Conservation (phyloP, 208 protist genomes). For the Crithidia bombi region DNA sequence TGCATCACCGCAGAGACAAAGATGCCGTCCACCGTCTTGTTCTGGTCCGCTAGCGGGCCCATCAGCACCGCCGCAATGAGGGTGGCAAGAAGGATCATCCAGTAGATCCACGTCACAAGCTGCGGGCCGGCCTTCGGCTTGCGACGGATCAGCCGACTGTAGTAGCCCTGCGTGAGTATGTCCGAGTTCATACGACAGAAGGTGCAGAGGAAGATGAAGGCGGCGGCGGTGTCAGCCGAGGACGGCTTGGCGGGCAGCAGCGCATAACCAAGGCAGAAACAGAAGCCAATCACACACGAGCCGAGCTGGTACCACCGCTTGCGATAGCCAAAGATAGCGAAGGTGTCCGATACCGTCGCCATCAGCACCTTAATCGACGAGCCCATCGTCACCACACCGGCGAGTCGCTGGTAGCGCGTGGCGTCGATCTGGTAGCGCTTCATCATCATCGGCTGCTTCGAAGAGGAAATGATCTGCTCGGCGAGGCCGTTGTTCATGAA, state of each 20-base stretch:
- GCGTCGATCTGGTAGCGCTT: conserved; percentile 27
- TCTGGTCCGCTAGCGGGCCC: conserved; percentile 51
- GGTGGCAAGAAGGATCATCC: conserved; percentile 36
- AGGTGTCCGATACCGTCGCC: conserved; percentile 44
- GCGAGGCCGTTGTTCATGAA: conserved; percentile 47
- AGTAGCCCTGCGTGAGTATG: conserved; percentile 64
- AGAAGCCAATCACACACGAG: conserved; percentile 33
- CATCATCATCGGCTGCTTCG: conserved; percentile 47
- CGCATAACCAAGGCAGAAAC: conserved; percentile 34
- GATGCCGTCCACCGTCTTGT: conserved; percentile 29
- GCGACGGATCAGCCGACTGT: conserved; percentile 46
- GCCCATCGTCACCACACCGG: conserved; percentile 34
- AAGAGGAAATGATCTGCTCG: conserved; percentile 41
- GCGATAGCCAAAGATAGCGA: conserved; percentile 50
- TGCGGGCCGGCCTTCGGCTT: conserved; percentile 31
- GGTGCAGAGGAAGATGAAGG: conserved; percentile 48
- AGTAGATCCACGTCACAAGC: conserved; percentile 53
- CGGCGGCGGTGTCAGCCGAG: conserved; percentile 35
- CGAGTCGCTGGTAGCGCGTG: conserved; percentile 44
- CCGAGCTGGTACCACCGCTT: conserved; percentile 57
- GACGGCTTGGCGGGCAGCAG: conserved; percentile 41
- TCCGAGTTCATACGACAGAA: conserved; percentile 50
- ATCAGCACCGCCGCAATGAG: conserved; percentile 40
- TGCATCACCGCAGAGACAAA: conserved; percentile 42
- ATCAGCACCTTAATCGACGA: conserved; percentile 53